Base-by-base conservation (phyloP, 768 basidiomycete genomes). In the Daedaleopsis nitida region DNA sequence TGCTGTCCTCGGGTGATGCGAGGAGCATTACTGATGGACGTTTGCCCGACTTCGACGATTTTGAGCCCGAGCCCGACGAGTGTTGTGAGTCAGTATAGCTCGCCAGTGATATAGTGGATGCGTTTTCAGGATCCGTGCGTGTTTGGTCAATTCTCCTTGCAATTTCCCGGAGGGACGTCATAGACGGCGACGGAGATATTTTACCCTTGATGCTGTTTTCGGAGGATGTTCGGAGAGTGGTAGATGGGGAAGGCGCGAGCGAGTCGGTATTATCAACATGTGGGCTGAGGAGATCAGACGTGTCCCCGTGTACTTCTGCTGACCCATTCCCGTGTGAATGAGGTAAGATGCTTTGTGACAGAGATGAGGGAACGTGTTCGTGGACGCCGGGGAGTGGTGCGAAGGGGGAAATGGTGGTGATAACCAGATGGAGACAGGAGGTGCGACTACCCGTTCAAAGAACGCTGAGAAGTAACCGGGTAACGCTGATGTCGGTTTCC, bases 381-480 rank as follows among this genome's bases (percentile, higher is more conserved):
- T 49, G 48, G 13, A 53, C 59, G 17, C 23, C 60, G 23, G 59
- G 78, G 63, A 66, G 74, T 24, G 87, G 83, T 56, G 79, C 85
- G 34, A 84, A 68, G n/a, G 87, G 86, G 88, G 82, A 23, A 89
- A 74, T 13, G 86, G 83, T 24, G 89, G 89, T 83, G 89, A 88
- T 42, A 86, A 83, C 61, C 88, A 86, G 61, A 80, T 80, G 27
- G 87, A 69, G 38, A 85, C 77, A 42, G 88, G 88, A 3, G 86
- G 84, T 43, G 84, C 72, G 5, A 79, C 78, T 32, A 88, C 86
- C 59, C 86, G 86, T 49, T 85, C 77, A 70, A 91, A 91, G 68
- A 87, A 87, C 17, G 86, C 84, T 10, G 85, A 86, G 69, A 91
- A 85, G 70, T 89, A 85, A 37, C 80, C 83, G 2, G 88, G 88